phyloP scores from a whole-genome alignment of 176 grass and related monocot genomes.

The Zoysia japonica region DNA sequence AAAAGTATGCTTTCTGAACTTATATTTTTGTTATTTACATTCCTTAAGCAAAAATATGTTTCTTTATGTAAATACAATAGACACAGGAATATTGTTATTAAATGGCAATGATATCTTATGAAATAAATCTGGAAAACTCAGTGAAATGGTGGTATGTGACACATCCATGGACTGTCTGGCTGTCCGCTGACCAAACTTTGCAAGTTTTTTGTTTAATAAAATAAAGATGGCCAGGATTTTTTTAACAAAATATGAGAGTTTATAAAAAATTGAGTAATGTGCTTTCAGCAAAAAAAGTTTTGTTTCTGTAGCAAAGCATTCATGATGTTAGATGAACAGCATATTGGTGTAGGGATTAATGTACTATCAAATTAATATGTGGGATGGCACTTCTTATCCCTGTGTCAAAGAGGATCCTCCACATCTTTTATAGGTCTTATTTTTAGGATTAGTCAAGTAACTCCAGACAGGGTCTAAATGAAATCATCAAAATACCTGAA shows the following conservation, averaged over 20 bases:
- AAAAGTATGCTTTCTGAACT: constrained; percentile 71
- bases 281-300: neutral
- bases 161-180: neutral
- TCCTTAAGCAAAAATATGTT: constrained; percentile 1
- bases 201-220: neutral
- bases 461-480: neutral
- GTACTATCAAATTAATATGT: neutral
- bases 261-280: neutral
- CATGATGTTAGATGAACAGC: neutral
- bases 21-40: constrained; percentile 21
- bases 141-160: neutral
- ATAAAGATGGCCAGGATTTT: neutral
- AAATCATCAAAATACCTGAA: neutral
- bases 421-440: neutral
- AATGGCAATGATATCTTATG: neutral
- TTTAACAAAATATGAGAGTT: neutral
- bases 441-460: neutral
- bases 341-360: neutral
- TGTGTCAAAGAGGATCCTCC: neutral
- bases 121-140: neutral
- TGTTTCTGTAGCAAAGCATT: neutral
- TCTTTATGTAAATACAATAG: neutral
- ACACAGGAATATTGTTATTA: neutral
- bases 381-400: neutral
- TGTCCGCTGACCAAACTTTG: neutral